Conservation (phyloP, 2,329 filamentous ascomycete genomes). For the Colletotrichum simmondsii region DNA sequence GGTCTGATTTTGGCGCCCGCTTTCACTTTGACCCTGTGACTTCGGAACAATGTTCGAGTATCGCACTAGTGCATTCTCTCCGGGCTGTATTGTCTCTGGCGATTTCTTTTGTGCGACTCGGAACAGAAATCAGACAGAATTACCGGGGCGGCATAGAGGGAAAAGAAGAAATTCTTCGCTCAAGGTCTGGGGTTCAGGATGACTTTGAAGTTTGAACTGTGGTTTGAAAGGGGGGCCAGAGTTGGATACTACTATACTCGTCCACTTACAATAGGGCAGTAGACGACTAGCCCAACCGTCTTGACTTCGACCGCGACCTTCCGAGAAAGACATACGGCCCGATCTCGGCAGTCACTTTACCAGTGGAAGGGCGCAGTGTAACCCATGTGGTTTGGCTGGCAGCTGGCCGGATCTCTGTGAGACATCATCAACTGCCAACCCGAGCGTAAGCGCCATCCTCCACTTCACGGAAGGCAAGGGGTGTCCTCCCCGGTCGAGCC, state of each 20-base stretch:
- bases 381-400: neutral
- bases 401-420: conserved; percentile 1
- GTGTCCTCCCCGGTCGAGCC: neutral
- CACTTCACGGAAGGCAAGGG: conserved; percentile 8
- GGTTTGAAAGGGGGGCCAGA: neutral
- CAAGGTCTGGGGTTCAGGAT: neutral
- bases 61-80: neutral
- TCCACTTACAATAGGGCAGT: neutral
- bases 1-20: neutral
- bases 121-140: neutral
- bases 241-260: neutral
- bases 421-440: neutral
- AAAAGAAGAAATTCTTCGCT: neutral
- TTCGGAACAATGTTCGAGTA: neutral
- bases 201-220: neutral
- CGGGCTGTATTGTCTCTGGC: neutral
- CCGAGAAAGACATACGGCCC: neutral
- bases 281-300: neutral
- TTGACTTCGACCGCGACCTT: neutral
- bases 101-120: neutral
- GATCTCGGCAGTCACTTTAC: neutral
- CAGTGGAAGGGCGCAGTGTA: neutral
- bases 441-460: neutral
- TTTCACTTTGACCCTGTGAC: neutral
- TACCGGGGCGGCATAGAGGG: neutral